These are phyloP conservation scores for Lipomyces yamanashiensis DNA, from an alignment of 805 yeast species.

Conservation along the genomic window DNA sequence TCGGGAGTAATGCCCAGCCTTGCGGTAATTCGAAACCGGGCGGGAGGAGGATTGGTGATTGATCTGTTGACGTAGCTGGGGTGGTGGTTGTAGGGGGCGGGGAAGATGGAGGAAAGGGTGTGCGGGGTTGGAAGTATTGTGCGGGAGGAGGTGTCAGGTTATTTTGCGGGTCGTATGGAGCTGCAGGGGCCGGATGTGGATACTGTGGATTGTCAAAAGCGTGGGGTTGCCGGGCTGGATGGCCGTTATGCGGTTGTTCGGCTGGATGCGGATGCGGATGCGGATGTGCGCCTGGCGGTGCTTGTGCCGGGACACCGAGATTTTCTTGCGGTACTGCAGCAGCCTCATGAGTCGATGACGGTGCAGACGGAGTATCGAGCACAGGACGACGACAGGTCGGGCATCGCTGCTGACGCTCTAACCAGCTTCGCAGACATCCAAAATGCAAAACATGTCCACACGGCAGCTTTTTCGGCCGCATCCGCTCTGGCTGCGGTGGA, in stretches of 20 bases:
- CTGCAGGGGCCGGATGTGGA: too few species aligned
- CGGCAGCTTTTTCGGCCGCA: slow-evolving; percentile 70
- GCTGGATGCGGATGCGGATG: too few species aligned
- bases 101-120: background rate
- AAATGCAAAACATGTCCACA: slow-evolving; percentile 90
- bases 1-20: slow-evolving; percentile 39
- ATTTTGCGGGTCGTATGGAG: background rate
- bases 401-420: slow-evolving; percentile 88
- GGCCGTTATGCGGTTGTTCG: too few species aligned
- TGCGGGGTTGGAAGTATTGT: slow-evolving; percentile 7
- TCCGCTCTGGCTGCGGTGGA: slow-evolving; percentile 32
- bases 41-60: slow-evolving; percentile 26
- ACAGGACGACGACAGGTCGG: slow-evolving; percentile 87
- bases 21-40: slow-evolving; percentile 30
- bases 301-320: slow-evolving; percentile 7
- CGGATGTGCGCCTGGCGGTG: too few species aligned
- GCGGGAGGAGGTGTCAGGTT: slow-evolving; percentile 5
- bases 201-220: too few species aligned
- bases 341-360: background rate
- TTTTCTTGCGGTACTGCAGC: slow-evolving; percentile 1
- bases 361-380: slow-evolving; percentile 42
- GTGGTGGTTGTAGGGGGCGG: background rate
- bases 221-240: too few species aligned
- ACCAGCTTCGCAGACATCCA: slow-evolving; percentile 91
- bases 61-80: background rate